Conservation (phyloP, 2,329 filamentous ascomycete genomes). For the Aureobasidium pullulans region DNA sequence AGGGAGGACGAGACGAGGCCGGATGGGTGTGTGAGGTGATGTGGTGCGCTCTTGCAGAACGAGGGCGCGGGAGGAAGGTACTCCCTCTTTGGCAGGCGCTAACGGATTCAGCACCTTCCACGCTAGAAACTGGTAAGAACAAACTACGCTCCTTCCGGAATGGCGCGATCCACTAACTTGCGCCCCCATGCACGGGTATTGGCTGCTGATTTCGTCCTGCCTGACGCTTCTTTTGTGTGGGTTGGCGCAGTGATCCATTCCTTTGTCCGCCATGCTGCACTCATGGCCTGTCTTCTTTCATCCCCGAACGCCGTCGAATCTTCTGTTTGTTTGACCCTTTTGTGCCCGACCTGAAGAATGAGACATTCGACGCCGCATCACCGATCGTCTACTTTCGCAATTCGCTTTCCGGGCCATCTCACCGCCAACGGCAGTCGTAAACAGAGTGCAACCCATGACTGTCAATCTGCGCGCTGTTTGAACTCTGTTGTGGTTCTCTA, state of each 20-base stretch:
- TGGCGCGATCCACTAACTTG: background rate
- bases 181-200: background rate
- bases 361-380: background rate
- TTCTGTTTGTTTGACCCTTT: conserved; percentile 9
- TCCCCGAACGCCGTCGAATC: conserved; percentile 9
- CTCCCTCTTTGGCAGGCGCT: conserved; percentile 11
- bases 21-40: conserved; percentile 12
- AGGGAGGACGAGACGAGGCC: conserved; percentile 4
- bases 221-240: conserved; percentile 9
- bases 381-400: background rate
- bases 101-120: conserved; percentile 11
- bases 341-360: background rate
- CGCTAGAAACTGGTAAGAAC: conserved; percentile 11
- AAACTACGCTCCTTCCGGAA: background rate
- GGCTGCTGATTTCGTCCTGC: conserved; percentile 5
- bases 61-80: conserved; percentile 5
- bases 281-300: conserved; percentile 7
- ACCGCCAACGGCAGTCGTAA: conserved; percentile 1
- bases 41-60: conserved; percentile 7
- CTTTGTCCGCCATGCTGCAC: conserved; percentile 12
- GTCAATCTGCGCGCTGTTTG: conserved; percentile 6
- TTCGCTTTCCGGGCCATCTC: background rate
- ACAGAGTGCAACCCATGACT: conserved; percentile 8
- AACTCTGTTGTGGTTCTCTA: conserved; percentile 12
- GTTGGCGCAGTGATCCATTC: conserved; percentile 10